Conservation (phyloP, 352 stramenopile species). For the Phytophthora capsici region DNA sequence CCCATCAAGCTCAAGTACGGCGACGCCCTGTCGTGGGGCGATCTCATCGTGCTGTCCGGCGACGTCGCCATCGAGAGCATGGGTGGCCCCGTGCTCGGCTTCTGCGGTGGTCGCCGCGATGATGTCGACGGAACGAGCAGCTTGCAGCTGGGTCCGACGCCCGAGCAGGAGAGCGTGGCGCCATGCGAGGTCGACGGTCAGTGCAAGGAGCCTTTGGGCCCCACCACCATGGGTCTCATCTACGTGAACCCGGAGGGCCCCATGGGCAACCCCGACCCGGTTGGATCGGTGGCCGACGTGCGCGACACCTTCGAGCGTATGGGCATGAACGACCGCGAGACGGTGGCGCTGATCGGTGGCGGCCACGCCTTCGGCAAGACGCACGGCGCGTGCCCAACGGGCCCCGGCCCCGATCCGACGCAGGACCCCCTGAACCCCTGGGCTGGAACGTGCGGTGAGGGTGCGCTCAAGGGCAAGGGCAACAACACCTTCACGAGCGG, state of each 20-base stretch:
- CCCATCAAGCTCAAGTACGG: constrained; percentile 74
- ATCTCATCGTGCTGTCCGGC: constrained; percentile 94
- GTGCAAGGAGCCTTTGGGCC: constrained; percentile 60
- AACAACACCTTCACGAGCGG: constrained; percentile 83
- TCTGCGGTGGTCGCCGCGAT: constrained; percentile 88
- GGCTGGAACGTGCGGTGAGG: constrained; percentile 57
- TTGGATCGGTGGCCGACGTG: constrained; percentile 92
- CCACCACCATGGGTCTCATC: constrained; percentile 73
- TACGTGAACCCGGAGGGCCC: constrained; percentile 76
- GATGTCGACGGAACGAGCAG: constrained; percentile 70
- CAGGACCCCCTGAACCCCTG: constrained; percentile 64
- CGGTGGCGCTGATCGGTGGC: constrained; percentile 92
- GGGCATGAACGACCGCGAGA: constrained; percentile 94
- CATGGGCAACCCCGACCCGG: constrained; percentile 77
- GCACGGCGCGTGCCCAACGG: constrained; percentile 74
- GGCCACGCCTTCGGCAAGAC: constrained; percentile 95
- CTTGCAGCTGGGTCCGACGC: constrained; percentile 46
- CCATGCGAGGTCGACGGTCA: constrained; percentile 49
- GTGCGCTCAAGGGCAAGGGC: constrained; percentile 53
- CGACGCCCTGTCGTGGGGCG: constrained; percentile 84
- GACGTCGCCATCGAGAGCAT: constrained; percentile 92
- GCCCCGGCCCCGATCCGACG: constrained; percentile 44
- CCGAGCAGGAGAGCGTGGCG: constrained; percentile 54
- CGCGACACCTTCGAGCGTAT: constrained; percentile 94
- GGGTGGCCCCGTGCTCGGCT: constrained; percentile 91